Evolutionary conservation across 345 rosid genomes (phyloP).

Genomic region (Eucalyptus sp.): DNA sequence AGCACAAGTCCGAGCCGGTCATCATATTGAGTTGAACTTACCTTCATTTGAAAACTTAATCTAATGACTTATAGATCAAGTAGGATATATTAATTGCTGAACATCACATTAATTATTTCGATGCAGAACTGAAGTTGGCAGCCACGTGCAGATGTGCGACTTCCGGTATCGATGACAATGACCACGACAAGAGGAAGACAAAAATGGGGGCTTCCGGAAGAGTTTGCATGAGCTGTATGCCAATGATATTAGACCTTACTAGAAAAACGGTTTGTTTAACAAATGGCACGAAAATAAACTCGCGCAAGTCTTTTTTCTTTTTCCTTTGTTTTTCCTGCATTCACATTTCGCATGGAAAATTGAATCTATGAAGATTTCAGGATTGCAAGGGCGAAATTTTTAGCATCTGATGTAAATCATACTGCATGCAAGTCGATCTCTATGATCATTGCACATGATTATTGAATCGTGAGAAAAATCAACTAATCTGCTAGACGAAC

Average conservation of each 20-base stretch:
- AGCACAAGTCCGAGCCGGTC: rapidly evolving
- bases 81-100: too few relatives aligned
- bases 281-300: neutral
- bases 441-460: neutral
- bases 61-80: too few relatives aligned
- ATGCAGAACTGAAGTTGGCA: rapidly evolving
- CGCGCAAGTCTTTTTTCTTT: neutral
- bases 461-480: too few relatives aligned
- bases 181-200: neutral
- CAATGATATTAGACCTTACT: neutral
- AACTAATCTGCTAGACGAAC: neutral
- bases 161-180: neutral
- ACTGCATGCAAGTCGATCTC: neutral
- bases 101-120: too few relatives aligned
- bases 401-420: neutral
- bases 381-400: neutral
- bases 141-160: neutral
- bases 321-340: neutral
- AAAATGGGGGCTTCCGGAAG: neutral
- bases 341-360: neutral
- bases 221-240: neutral
- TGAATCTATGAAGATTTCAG: neutral
- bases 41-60: too few relatives aligned
- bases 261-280: neutral
- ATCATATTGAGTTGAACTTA: too few relatives aligned